phyloP scores from a whole-genome alignment of 179 eudicot species.

The Patellifolia procumbens region DNA sequence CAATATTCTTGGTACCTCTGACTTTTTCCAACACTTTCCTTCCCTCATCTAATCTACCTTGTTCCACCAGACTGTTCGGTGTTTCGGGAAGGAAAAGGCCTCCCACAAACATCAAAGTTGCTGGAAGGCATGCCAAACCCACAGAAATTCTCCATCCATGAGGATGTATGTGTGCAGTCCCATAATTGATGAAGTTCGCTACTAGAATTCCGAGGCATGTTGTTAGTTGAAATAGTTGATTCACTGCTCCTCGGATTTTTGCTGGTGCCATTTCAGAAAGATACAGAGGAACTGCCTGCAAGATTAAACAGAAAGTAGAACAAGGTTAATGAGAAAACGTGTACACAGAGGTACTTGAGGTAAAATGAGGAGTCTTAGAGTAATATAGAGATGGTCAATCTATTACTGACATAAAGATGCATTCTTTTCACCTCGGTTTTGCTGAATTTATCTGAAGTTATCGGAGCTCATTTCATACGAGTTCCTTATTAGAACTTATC shows the following conservation, averaged over 20 bases:
- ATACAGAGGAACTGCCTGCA: slow-evolving; percentile 88
- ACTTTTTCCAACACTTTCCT: slow-evolving; percentile 70
- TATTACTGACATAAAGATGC: too few species aligned
- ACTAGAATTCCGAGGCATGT: slow-evolving; percentile 82
- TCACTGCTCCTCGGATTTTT: slow-evolving; percentile 76
- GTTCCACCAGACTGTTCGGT: slow-evolving; percentile 91
- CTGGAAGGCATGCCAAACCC: slow-evolving; percentile 85
- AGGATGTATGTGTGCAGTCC: slow-evolving; percentile 71
- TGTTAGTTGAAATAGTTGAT: slow-evolving; percentile 91
- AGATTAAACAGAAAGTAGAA: neutral
- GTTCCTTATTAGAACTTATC: too few species aligned
- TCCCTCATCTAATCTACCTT: slow-evolving; percentile 66
- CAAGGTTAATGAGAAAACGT: too few species aligned
- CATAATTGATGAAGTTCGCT: slow-evolving; percentile 86
- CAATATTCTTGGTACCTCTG: slow-evolving; percentile 73
- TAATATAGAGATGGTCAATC: too few species aligned
- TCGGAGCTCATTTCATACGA: too few species aligned
- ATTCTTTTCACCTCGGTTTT: too few species aligned
- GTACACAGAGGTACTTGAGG: too few species aligned
- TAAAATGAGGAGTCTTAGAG: too few species aligned
- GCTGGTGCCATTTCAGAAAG: slow-evolving; percentile 99
- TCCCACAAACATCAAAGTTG: slow-evolving; percentile 79
- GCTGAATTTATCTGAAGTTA: too few species aligned
- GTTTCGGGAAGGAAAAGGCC: slow-evolving; percentile 94
- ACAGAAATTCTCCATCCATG: slow-evolving; percentile 97